Conservation (phyloP, 2,329 filamentous ascomycete genomes). For the Elsinoe batatas region DNA sequence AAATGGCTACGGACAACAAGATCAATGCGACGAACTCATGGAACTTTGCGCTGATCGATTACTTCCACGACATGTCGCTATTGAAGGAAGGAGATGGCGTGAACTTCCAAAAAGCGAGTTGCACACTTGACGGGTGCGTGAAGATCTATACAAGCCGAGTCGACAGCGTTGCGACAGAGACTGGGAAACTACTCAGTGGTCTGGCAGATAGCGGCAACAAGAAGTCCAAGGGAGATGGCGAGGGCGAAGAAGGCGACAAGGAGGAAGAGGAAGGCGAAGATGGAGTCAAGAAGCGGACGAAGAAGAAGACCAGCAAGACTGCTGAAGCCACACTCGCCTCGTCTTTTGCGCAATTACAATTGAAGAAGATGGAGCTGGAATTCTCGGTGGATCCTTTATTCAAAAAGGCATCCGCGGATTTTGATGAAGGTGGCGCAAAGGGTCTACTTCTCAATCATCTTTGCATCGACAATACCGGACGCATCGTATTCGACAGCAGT, state of each 20-base stretch:
- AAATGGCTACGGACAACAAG: constrained; percentile 95
- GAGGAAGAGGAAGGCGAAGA: constrained; percentile 48
- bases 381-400: constrained; percentile 97
- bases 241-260: constrained; percentile 48
- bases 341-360: constrained; percentile 75
- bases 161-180: constrained; percentile 95
- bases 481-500: constrained; percentile 97
- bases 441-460: constrained; percentile 89
- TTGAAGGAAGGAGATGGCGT: constrained; percentile 93
- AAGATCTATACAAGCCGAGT: constrained; percentile 99
- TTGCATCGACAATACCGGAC: constrained; percentile 83
- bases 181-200: constrained; percentile 85
- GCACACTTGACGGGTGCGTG: constrained; percentile 92
- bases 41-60: constrained; percentile 99
- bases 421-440: constrained; percentile 95
- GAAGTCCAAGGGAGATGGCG: constrained; percentile 43
- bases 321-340: constrained; percentile 89
- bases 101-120: constrained; percentile 98
- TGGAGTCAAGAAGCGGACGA: constrained; percentile 48
- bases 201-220: constrained; percentile 73
- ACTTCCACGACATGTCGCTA: constrained; percentile 98
- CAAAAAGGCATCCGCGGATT: constrained; percentile 97
- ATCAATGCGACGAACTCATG: constrained; percentile 98
- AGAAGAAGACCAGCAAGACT: constrained; percentile 66
- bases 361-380: constrained; percentile 96